phyloP scores from a whole-genome alignment of 176 grass and related monocot species.

The Melocanna baccifera region DNA sequence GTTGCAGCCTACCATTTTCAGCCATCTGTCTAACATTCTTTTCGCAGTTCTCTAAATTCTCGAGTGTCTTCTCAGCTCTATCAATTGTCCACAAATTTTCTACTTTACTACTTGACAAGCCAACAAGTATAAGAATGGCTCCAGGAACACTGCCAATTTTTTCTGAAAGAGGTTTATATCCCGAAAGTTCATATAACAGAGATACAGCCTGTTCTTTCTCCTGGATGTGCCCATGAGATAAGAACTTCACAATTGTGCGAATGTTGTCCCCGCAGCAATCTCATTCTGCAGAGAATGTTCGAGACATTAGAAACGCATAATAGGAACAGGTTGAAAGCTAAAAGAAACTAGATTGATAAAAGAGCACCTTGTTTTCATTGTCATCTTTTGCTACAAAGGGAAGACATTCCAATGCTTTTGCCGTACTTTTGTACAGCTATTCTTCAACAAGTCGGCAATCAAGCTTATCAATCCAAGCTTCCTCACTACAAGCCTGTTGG shows the following conservation, averaged over 20 bases:
- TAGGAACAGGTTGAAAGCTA: background rate
- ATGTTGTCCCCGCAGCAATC: constrained; percentile 79
- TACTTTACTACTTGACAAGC: constrained; percentile 80
- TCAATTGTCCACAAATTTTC: constrained; percentile 66
- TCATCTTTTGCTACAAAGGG: constrained; percentile 66
- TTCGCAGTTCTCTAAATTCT: constrained; percentile 86
- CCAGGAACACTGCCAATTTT: constrained; percentile 80
- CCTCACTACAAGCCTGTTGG: constrained; percentile 56
- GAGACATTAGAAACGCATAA: constrained; percentile 25
- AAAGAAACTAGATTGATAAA: background rate
- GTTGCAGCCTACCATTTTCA: constrained; percentile 86
- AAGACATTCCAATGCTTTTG: constrained; percentile 70
- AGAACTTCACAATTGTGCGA: constrained; percentile 91
- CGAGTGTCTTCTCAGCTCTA: constrained; percentile 72
- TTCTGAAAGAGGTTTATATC: constrained; percentile 65
- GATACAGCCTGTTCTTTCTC: constrained; percentile 83
- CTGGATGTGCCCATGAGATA: constrained; percentile 62
- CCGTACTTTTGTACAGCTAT: constrained; percentile 57
- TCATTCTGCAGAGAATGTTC: constrained; percentile 53
- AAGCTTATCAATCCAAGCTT: constrained; percentile 61
- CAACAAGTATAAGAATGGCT: constrained; percentile 90
- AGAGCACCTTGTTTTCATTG: constrained; percentile 77
- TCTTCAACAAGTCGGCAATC: constrained; percentile 77
- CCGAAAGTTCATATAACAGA: constrained; percentile 84
- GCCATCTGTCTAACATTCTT: constrained; percentile 98